A percentile compares a stretch with the other conserved stretches of the same genome.
These are phyloP conservation scores for Candida silvicultrix DNA, from an alignment of 805 yeast species.

Conservation along the genomic window DNA sequence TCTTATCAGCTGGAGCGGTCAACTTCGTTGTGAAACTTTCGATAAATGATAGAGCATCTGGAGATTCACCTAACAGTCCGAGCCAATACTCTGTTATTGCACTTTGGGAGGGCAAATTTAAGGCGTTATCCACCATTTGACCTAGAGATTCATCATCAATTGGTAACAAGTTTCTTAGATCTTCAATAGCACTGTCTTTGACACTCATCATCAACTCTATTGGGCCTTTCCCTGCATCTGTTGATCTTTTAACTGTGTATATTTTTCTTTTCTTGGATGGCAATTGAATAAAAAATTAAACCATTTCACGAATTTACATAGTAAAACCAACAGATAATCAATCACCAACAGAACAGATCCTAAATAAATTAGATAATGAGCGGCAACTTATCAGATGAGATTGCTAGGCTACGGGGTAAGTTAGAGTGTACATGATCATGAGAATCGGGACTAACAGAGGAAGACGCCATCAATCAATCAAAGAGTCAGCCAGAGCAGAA, in stretches of 20 bases:
- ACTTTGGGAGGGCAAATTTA: constrained; percentile 37
- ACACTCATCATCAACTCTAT: too few species aligned
- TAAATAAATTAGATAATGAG: neutral
- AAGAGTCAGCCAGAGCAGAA: neutral
- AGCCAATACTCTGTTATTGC: constrained; percentile 47
- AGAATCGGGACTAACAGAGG: neutral
- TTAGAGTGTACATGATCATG: neutral
- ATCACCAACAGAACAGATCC: too few species aligned
- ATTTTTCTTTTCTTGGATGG: too few species aligned
- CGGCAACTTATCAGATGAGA: neutral
- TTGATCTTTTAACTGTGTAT: too few species aligned
- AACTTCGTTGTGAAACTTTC: constrained; percentile 32
- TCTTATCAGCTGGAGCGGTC: neutral
- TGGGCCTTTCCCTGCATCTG: too few species aligned
- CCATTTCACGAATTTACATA: too few species aligned
- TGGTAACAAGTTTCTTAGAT: constrained; percentile 33
- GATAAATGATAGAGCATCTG: constrained; percentile 43
- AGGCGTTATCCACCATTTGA: constrained; percentile 51
- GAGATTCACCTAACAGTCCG: constrained; percentile 52
- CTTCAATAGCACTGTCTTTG: neutral
- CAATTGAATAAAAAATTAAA: too few species aligned
- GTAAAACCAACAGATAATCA: too few species aligned
- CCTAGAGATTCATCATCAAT: constrained; percentile 49
- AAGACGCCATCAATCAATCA: neutral
- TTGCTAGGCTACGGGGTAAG: neutral